phyloP scores from a whole-genome alignment of 2,329 filamentous ascomycete species.

The Ramichloridium luteum region DNA sequence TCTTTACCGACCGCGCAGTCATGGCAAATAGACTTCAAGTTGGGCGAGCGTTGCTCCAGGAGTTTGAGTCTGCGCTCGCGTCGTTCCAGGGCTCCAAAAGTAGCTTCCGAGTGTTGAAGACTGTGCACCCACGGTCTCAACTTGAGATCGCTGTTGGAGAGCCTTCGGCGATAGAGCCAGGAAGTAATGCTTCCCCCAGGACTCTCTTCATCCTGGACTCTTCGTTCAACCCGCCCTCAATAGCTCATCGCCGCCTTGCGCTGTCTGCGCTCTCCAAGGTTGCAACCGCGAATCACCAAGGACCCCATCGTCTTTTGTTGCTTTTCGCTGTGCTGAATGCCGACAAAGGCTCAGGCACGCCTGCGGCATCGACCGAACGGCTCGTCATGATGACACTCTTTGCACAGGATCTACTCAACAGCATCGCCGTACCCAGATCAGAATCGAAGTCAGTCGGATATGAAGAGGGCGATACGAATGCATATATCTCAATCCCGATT shows the following conservation, averaged over 20 bases:
- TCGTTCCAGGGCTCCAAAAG: too few relatives aligned
- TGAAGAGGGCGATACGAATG: constrained; percentile 5
- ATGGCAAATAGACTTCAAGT: too few relatives aligned
- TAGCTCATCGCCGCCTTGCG: constrained; percentile 46
- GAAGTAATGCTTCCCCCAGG: constrained; percentile 17
- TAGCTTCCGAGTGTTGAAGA: too few relatives aligned
- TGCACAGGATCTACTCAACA: constrained; percentile 40
- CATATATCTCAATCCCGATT: constrained; percentile 29
- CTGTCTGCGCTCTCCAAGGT: constrained; percentile 37
- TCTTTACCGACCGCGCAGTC: too few relatives aligned
- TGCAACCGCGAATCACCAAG: constrained; percentile 20
- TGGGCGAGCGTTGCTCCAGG: too few relatives aligned
- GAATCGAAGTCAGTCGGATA: too few relatives aligned
- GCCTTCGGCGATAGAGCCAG: too few relatives aligned
- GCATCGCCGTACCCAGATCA: constrained; percentile 1
- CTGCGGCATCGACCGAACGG: constrained; percentile 55
- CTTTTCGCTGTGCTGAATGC: constrained; percentile 54
- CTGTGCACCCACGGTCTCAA: constrained; percentile 1
- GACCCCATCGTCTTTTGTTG: constrained; percentile 40
- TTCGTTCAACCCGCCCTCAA: constrained; percentile 53
- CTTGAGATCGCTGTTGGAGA: neutral
- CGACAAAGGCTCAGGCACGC: constrained; percentile 49
- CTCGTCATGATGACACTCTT: constrained; percentile 62
- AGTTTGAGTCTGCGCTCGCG: too few relatives aligned
- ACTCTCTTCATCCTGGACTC: constrained; percentile 53